phyloP scores from a whole-genome alignment of 495 filamentous ascomycete species.

The Niebla homalea region DNA sequence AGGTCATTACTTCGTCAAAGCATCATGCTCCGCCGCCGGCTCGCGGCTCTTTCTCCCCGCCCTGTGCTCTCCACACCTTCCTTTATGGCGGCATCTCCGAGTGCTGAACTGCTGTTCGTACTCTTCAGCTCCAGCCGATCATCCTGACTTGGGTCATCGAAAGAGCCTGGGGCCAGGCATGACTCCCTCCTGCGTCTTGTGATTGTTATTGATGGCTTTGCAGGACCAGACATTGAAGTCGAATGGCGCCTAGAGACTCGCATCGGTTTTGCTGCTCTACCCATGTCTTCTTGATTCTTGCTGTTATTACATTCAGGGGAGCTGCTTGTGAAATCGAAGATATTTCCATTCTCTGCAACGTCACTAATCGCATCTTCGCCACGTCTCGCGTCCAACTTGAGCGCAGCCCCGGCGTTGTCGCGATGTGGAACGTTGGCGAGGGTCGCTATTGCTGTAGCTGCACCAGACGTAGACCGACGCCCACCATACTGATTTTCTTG shows the following conservation, averaged over 20 bases:
- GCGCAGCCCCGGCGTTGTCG: background rate
- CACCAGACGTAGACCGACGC: background rate
- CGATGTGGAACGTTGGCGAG: conserved; percentile 5
- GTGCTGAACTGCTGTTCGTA: conserved; percentile 6
- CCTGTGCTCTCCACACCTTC: background rate
- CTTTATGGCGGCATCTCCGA: background rate
- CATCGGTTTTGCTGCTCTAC: background rate
- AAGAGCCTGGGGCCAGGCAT: background rate
- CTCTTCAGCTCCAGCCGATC: conserved; percentile 2
- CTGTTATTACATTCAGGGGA: conserved; percentile 7
- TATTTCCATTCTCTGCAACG: background rate
- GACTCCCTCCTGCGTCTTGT: conserved; percentile 5
- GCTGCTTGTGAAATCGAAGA: conserved; percentile 16
- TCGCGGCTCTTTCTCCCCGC: conserved; percentile 21
- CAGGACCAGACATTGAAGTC: conserved; percentile 5
- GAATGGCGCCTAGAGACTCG: conserved; percentile 16
- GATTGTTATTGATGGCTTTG: conserved; percentile 6
- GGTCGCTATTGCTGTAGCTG: conserved; percentile 12
- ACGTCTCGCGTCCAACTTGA: background rate
- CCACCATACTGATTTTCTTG: background rate
- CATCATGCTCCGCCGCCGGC: conserved; percentile 41
- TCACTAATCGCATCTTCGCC: background rate
- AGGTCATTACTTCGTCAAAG: conserved; percentile 19
- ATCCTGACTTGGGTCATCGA: conserved; percentile 8
- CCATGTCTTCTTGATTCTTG: conserved; percentile 1